phyloP scores from a whole-genome alignment of 495 filamentous ascomycete genomes.

The Aspergillus bertholletiae region DNA sequence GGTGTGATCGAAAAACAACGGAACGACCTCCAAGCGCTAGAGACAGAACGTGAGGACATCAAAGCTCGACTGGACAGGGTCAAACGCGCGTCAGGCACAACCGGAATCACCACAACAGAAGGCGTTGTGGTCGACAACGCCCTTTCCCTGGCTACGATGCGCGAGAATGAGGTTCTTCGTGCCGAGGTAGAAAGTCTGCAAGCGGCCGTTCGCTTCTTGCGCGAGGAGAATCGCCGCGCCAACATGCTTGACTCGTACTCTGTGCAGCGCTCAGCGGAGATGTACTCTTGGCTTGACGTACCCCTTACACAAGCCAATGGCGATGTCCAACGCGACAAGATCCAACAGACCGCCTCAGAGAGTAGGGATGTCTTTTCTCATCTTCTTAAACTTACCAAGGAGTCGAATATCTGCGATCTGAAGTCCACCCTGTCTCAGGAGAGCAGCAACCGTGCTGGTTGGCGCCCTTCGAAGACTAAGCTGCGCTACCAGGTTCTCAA shows the following conservation, averaged over 20 bases:
- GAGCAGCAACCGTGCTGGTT: slow-evolving; percentile 51
- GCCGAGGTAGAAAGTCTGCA: slow-evolving; percentile 67
- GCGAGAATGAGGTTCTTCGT: slow-evolving; percentile 71
- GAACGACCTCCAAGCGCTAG: slow-evolving; percentile 47
- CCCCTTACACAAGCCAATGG: slow-evolving; percentile 51
- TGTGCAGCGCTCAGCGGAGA: slow-evolving; percentile 49
- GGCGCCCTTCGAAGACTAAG: slow-evolving; percentile 57
- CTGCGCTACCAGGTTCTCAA: slow-evolving; percentile 56
- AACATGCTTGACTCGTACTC: slow-evolving; percentile 58
- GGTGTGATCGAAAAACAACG: slow-evolving; percentile 34
- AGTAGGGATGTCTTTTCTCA: slow-evolving; percentile 67
- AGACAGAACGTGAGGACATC: slow-evolving; percentile 68
- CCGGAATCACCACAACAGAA: slow-evolving; percentile 43
- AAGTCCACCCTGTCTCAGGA: slow-evolving; percentile 36
- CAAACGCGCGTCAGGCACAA: slow-evolving; percentile 44
- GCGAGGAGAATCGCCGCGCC: slow-evolving; percentile 70
- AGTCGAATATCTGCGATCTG: slow-evolving; percentile 55
- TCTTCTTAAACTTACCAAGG: slow-evolving; percentile 63
- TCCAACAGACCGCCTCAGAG: slow-evolving; percentile 60
- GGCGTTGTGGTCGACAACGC: slow-evolving; percentile 43
- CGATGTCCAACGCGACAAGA: slow-evolving; percentile 51
- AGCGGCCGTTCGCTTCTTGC: slow-evolving; percentile 72
- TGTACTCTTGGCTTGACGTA: slow-evolving; percentile 59
- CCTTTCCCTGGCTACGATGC: slow-evolving; percentile 54
- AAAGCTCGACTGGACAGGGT: slow-evolving; percentile 64